These are phyloP conservation scores for Saccharomyces hybrid DNA, from an alignment of 1,139 yeast genomes.

Conservation along the genomic window DNA sequence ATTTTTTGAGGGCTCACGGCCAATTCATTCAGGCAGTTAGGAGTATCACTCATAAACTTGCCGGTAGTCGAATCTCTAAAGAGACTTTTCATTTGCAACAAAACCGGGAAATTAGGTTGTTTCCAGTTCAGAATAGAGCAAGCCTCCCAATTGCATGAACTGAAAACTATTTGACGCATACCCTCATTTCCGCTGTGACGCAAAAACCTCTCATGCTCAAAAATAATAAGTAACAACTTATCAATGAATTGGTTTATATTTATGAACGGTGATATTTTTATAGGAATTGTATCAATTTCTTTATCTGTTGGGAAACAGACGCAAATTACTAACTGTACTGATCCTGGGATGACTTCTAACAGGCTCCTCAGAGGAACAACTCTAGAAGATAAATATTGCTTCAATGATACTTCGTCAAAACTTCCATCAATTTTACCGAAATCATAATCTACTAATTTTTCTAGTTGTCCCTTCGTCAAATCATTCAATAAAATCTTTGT, in stretches of 20 bases:
- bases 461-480: conserved; percentile 34
- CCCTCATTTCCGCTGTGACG: conserved; percentile 33
- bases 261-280: conserved; percentile 39
- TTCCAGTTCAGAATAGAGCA: conserved; percentile 96
- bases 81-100: conserved; percentile 70
- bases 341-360: conserved; percentile 46
- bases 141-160: conserved; percentile 79
- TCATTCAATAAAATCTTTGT: conserved; percentile 45
- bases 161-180: conserved; percentile 61
- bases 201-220: conserved; percentile 62
- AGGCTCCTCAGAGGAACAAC: conserved; percentile 55
- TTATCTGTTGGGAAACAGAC: conserved; percentile 72
- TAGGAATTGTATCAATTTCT: conserved; percentile 50
- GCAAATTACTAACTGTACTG: conserved; percentile 67
- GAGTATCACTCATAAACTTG: conserved; percentile 36
- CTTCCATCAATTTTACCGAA: conserved; percentile 32
- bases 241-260: conserved; percentile 73
- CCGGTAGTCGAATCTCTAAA: conserved; percentile 27
- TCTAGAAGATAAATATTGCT: conserved; percentile 36
- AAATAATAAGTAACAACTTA: conserved; percentile 59
- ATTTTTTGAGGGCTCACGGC: conserved; percentile 20
- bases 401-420: conserved; percentile 12
- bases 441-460: conserved; percentile 26
- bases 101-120: conserved; percentile 95
- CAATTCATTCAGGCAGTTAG: conserved; percentile 20